These are phyloP conservation scores for Candida suzukii DNA, from an alignment of 805 yeast genomes.

Conservation along the genomic window DNA sequence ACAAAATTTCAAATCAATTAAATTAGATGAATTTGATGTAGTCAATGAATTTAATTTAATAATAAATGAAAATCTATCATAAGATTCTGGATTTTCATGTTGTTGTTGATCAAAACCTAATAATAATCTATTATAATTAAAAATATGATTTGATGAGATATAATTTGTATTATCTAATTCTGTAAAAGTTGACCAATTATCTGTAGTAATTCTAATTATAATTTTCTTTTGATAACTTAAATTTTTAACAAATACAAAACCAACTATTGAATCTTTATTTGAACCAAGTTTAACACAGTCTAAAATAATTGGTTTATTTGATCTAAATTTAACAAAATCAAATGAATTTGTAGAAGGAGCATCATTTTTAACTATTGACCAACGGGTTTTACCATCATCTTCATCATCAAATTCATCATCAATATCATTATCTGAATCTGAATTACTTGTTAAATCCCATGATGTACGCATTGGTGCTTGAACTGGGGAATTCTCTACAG, in stretches of 20 bases:
- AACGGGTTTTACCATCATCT: slow-evolving; percentile 9
- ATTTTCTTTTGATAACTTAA: slow-evolving; percentile 32
- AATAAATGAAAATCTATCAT: slow-evolving; percentile 41
- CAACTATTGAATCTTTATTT: slow-evolving; percentile 35
- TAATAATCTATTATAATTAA: slow-evolving; percentile 31
- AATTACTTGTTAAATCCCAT: slow-evolving; percentile 13
- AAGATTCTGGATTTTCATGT: too few species aligned
- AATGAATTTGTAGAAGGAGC: slow-evolving; percentile 20
- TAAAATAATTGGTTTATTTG: slow-evolving; percentile 21
- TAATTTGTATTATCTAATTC: slow-evolving; percentile 27
- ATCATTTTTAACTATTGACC: slow-evolving; percentile 25
- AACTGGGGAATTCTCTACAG: slow-evolving; percentile 46
- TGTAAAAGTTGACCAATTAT: slow-evolving; percentile 34
- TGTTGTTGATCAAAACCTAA: too few species aligned
- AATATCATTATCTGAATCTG: slow-evolving; percentile 16
- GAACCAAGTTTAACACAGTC: slow-evolving; percentile 32
- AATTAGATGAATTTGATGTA: slow-evolving; percentile 7
- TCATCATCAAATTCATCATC: slow-evolving; percentile 17
- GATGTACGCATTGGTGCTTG: slow-evolving; percentile 13
- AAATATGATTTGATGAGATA: slow-evolving; percentile 30
- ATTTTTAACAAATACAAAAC: slow-evolving; percentile 33
- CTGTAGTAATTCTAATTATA: slow-evolving; percentile 39
- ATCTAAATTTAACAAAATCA: slow-evolving; percentile 25
- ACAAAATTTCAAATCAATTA: slow-evolving; percentile 32
- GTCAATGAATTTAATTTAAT: slow-evolving; percentile 32